These are phyloP conservation scores for Pichia manshurica DNA, from an alignment of 805 yeast genomes.

Conservation along the genomic window DNA sequence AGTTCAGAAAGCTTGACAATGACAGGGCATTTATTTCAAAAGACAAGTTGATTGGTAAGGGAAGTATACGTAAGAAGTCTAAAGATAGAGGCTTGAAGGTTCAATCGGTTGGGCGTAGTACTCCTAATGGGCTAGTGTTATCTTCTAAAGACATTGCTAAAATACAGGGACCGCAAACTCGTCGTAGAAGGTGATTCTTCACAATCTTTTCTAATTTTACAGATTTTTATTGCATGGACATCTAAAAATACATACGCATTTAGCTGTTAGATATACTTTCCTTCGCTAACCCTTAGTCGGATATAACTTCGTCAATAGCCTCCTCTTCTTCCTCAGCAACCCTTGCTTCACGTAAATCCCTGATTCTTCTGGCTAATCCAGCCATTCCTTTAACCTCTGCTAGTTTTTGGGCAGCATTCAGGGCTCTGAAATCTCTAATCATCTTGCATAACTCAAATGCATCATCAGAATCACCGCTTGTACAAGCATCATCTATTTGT, in stretches of 20 bases:
- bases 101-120: conserved; percentile 66
- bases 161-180: conserved; percentile 19
- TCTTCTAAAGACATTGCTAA: conserved; percentile 61
- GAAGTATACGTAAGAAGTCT: conserved; percentile 33
- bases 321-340: conserved; percentile 18
- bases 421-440: conserved; percentile 64
- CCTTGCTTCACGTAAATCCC: conserved; percentile 46
- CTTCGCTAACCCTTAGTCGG: too few species aligned
- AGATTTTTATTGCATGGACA: too few species aligned
- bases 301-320: neutral
- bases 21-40: conserved; percentile 49
- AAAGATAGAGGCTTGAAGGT: conserved; percentile 78
- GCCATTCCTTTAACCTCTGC: conserved; percentile 65
- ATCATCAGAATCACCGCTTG: conserved; percentile 54
- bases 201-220: too few species aligned
- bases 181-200: too few species aligned
- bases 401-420: conserved; percentile 77
- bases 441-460: conserved; percentile 66
- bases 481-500: conserved; percentile 69
- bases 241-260: too few species aligned
- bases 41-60: conserved; percentile 48
- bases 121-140: conserved; percentile 72
- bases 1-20: conserved; percentile 45
- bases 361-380: conserved; percentile 48
- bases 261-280: too few species aligned